phyloP scores from a whole-genome alignment of 495 filamentous ascomycete genomes.

The Aspergillus panamensis region DNA sequence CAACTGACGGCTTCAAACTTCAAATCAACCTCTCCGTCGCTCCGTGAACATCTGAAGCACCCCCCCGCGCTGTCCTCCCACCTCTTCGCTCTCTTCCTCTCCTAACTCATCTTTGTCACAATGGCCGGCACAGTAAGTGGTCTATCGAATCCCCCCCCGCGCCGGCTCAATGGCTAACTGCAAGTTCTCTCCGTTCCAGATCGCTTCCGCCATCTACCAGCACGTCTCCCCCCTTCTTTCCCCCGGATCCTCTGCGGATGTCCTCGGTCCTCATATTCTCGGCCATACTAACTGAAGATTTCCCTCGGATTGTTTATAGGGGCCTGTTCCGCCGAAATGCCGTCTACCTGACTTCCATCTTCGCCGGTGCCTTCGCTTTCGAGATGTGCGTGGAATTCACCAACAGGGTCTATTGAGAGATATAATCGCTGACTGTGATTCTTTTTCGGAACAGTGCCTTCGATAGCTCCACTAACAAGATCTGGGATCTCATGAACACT shows the following conservation, averaged over 20 bases:
- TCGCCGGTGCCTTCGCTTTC: constrained; percentile 82
- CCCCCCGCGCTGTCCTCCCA: constrained; percentile 17
- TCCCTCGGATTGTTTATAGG: constrained; percentile 47
- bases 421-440: constrained; percentile 15
- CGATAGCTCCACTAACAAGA: constrained; percentile 67
- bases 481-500: constrained; percentile 87
- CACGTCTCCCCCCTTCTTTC: constrained; percentile 52
- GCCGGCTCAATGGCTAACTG: constrained; percentile 34
- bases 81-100: constrained; percentile 15
- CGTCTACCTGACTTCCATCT: constrained; percentile 80
- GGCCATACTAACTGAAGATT: constrained; percentile 17
- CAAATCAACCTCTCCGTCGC: constrained; percentile 18
- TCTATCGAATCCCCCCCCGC: not conserved
- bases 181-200: constrained; percentile 36
- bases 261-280: not conserved
- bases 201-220: constrained; percentile 72
- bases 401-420: constrained; percentile 6
- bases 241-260: constrained; percentile 18
- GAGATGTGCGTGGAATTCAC: constrained; percentile 68
- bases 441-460: constrained; percentile 57
- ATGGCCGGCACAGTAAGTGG: constrained; percentile 53
- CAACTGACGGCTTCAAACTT: constrained; percentile 16
- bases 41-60: constrained; percentile 29
- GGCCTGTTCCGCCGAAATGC: constrained; percentile 79
- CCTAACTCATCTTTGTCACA: constrained; percentile 32